phyloP scores from a whole-genome alignment of 306 rosid species.

The Casuarina equisetifolia region DNA sequence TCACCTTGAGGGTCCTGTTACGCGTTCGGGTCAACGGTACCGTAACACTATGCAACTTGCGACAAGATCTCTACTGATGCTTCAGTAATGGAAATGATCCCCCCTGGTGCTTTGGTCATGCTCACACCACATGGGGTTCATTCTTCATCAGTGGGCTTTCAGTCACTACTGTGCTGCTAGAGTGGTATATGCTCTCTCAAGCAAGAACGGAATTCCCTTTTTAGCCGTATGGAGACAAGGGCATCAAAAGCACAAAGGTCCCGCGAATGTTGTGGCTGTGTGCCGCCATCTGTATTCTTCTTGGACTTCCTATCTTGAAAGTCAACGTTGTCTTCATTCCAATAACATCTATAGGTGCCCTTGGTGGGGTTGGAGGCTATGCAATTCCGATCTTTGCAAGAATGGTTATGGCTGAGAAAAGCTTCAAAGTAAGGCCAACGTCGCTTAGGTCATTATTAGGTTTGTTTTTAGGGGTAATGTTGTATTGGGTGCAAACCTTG shows the following conservation, averaged over 20 bases:
- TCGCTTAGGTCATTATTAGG: too few relatives aligned
- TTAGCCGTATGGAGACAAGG: constrained; percentile 63
- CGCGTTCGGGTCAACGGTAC: too few relatives aligned
- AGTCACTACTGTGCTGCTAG: constrained; percentile 84
- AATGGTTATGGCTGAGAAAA: constrained; percentile 65
- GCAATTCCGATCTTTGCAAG: constrained; percentile 87
- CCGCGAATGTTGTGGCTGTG: constrained; percentile 90
- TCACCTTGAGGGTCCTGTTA: too few relatives aligned
- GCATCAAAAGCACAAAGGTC: constrained; percentile 75
- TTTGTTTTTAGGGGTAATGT: too few relatives aligned
- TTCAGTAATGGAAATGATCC: constrained; percentile 70
- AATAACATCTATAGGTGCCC: constrained; percentile 70
- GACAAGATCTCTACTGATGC: constrained; percentile 71
- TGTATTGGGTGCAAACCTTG: too few relatives aligned
- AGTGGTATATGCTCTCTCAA: constrained; percentile 84
- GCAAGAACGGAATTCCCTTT: constrained; percentile 77
- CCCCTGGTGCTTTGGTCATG: constrained; percentile 71
- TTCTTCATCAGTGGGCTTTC: constrained; percentile 90
- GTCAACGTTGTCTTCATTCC: constrained; percentile 74
- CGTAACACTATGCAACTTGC: too few relatives aligned
- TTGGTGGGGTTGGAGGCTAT: constrained; percentile 90
- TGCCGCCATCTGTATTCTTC: constrained; percentile 73
- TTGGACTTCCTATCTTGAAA: constrained; percentile 77
- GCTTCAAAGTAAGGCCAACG: constrained; percentile 64
- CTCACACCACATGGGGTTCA: constrained; percentile 85